Percentiles rank a stretch among this genome's conserved stretches.
phyloP scores from a whole-genome alignment of 345 rosid species.

The Salix purpurea region DNA sequence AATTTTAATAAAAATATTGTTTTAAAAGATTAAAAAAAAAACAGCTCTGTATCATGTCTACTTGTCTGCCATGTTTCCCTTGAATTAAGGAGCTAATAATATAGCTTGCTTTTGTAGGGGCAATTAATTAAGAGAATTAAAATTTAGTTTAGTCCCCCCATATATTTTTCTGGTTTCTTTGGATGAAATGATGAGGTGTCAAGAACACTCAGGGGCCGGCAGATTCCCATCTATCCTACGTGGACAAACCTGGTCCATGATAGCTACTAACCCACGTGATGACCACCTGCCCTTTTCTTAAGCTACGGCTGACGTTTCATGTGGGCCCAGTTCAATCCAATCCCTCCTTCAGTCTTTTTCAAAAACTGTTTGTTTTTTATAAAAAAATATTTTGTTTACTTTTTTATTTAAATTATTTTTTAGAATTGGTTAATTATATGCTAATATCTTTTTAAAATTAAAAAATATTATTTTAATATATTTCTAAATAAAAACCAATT shows the following conservation, averaged over 20 bases:
- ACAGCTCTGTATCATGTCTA: too few relatives aligned
- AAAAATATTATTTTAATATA: too few relatives aligned
- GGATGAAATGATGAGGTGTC: conserved; percentile 5
- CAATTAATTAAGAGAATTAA: background rate
- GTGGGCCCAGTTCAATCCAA: background rate
- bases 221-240: conserved; percentile 40
- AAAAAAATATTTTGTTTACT: too few relatives aligned
- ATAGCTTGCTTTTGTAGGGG: background rate
- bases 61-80: background rate
- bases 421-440: too few relatives aligned
- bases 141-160: background rate
- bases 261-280: conserved; percentile 40
- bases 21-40: too few relatives aligned
- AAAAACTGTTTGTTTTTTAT: too few relatives aligned
- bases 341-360: background rate
- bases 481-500: too few relatives aligned
- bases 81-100: conserved; percentile 1
- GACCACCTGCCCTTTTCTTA: conserved; percentile 26
- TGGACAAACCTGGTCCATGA: conserved; percentile 47
- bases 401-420: too few relatives aligned
- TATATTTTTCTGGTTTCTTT: background rate
- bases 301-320: conserved; percentile 17
- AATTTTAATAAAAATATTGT: too few relatives aligned
- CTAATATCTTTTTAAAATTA: too few relatives aligned
- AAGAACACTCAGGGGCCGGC: background rate